Evolutionary conservation across 192 early-diverging fungal genomes (phyloP), one percentile per base, ranked within the genome.

Genomic region (Piromyces finnis): DNA sequence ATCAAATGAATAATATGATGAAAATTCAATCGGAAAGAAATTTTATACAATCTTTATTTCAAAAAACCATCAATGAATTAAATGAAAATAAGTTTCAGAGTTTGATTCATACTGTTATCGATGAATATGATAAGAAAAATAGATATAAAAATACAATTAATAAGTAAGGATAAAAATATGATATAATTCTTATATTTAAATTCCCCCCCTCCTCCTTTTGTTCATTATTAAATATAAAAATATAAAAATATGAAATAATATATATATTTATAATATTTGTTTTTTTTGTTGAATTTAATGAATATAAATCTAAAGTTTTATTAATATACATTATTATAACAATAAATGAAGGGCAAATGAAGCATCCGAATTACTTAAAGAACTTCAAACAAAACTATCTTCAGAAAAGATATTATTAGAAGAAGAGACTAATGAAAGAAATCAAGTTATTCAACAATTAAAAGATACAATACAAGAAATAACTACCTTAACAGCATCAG

Each of bases 381-480:
- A 86, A 30, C 88, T 91, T 16, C 87, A 88, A 78, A 82, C 84
- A n/a, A 87, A 91, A 35, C 83, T 91, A 12, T 79, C 83, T 1
- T 86, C 85, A 79, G 90, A 91, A 79, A 85, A 87, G 35, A 81
- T 82, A 78, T 83, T 88, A 51, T 82, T 88, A 51, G 86, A 90
- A 77, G 89, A 90, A 77, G 90, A 91, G 83, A 83, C 84, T 14
- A 83, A 83, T 79, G 90, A 91, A 78, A 80, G 90, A 30, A 88
- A 90, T 82, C 82, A 86, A 82, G 90, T 91, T 30, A 91, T 91
- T 51, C 88, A 88, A 82, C 90, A 91, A 80, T 83, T 91, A 29
- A 90, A 90, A 81, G 90, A 91, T 82, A 90, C 90, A 22, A 91
- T 90, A 78, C 90, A 91, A 79, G 90, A 91, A 82, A 91, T 91